A percentile compares a stretch with the other conserved stretches of the same genome.
These are phyloP conservation scores for Globisporangium radiosum DNA, from an alignment of 352 stramenopile genomes.

Conservation along the genomic window DNA sequence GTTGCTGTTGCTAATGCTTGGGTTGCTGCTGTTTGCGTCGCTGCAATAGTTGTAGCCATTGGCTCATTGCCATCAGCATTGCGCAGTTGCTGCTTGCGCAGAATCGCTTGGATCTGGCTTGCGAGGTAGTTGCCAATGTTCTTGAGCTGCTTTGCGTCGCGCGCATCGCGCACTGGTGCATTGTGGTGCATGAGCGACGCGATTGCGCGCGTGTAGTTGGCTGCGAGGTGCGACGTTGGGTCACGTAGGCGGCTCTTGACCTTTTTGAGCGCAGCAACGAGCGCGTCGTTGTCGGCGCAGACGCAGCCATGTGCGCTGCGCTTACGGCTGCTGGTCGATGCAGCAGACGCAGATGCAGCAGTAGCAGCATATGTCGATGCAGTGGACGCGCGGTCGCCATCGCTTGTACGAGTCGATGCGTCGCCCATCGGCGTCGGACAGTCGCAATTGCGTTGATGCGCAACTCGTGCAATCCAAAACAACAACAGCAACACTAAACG, in stretches of 20 bases:
- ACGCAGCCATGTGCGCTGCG: conserved; percentile 40
- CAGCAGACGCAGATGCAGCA: not conserved
- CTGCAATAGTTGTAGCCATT: not conserved
- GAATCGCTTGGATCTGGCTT: conserved; percentile 76
- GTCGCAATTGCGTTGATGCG: not conserved
- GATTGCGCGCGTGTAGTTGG: conserved; percentile 68
- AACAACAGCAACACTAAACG: too few species aligned
- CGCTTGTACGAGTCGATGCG: not conserved
- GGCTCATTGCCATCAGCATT: not conserved
- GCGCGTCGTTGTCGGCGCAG: conserved; percentile 50
- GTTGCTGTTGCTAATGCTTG: not conserved
- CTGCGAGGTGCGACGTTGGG: conserved; percentile 46
- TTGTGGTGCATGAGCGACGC: conserved; percentile 51
- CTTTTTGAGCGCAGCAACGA: conserved; percentile 67
- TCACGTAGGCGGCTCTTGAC: conserved; percentile 49
- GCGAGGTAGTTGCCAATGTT: conserved; percentile 84
- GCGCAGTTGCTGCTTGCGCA: conserved; percentile 31
- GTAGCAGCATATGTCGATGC: not conserved
- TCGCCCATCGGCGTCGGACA: not conserved
- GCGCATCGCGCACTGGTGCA: conserved; percentile 32
- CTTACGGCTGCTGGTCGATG: conserved; percentile 28
- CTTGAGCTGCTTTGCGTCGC: conserved; percentile 56
- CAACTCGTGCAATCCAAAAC: not conserved
- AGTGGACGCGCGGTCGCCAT: not conserved
- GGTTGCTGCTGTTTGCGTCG: not conserved